phyloP scores from a whole-genome alignment of 2,329 filamentous ascomycete genomes.

The Bipolaris victoriae region DNA sequence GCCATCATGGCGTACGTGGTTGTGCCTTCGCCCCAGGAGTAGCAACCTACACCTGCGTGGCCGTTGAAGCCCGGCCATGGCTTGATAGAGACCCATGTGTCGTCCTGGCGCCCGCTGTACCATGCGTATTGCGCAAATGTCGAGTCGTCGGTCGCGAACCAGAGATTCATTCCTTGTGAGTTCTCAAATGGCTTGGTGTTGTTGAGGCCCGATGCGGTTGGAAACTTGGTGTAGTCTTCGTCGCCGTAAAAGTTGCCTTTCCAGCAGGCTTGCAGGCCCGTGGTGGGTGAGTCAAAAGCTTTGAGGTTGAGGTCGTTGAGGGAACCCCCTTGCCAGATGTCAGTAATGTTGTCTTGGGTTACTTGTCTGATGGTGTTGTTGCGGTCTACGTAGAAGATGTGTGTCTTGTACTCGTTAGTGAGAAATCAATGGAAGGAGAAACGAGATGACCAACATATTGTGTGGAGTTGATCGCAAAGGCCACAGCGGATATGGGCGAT shows the following conservation, averaged over 20 bases:
- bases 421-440: neutral
- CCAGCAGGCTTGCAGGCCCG: slow-evolving; percentile 79
- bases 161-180: slow-evolving; percentile 52
- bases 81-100: slow-evolving; percentile 47
- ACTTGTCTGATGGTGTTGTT: slow-evolving; percentile 50
- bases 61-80: slow-evolving; percentile 50
- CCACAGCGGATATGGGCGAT: slow-evolving; percentile 53
- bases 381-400: slow-evolving; percentile 52
- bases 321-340: slow-evolving; percentile 50
- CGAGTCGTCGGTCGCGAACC: slow-evolving; percentile 50
- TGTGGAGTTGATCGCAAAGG: slow-evolving; percentile 48
- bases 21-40: slow-evolving; percentile 50
- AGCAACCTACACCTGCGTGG: slow-evolving; percentile 54
- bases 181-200: slow-evolving; percentile 34
- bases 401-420: slow-evolving; percentile 34
- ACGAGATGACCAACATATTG: slow-evolving; percentile 39
- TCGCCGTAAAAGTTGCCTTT: slow-evolving; percentile 70
- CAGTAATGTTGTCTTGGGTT: slow-evolving; percentile 48
- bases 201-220: slow-evolving; percentile 34
- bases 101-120: slow-evolving; percentile 45
- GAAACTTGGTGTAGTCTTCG: slow-evolving; percentile 49
- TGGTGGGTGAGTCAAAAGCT: slow-evolving; percentile 87
- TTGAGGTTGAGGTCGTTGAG: slow-evolving; percentile 77
- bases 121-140: slow-evolving; percentile 53
- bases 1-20: slow-evolving; percentile 54